Conservation (phyloP, 2,329 filamentous ascomycete species). For the Grosmannia clavigera region DNA sequence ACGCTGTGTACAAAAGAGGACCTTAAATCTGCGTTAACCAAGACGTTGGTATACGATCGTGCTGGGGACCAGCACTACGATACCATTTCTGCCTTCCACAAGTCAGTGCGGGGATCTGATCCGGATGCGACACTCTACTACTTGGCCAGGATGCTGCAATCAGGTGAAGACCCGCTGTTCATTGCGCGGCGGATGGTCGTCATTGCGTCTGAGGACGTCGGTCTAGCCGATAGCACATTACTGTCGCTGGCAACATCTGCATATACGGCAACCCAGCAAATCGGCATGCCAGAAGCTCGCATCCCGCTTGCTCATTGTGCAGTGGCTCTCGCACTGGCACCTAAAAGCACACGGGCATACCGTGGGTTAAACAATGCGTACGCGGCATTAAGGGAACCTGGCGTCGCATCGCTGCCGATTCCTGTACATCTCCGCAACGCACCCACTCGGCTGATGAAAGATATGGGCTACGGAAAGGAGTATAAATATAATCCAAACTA, state of each 20-base stretch:
- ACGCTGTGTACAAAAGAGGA: constrained; percentile 57
- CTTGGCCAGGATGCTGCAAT: constrained; percentile 87
- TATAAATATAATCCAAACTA: constrained; percentile 98
- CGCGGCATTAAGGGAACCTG: constrained; percentile 68
- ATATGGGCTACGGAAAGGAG: constrained; percentile 76
- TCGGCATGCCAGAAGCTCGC: constrained; percentile 88
- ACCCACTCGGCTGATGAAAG: constrained; percentile 84
- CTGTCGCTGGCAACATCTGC: constrained; percentile 74
- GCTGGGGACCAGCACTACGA: constrained; percentile 96
- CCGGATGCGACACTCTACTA: constrained; percentile 88
- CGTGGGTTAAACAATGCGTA: constrained; percentile 70
- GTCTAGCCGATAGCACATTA: constrained; percentile 75
- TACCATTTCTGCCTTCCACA: constrained; percentile 93
- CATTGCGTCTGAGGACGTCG: constrained; percentile 88
- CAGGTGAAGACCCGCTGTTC: constrained; percentile 85
- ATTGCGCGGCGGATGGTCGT: constrained; percentile 89
- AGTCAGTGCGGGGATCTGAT: constrained; percentile 79
- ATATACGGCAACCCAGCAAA: constrained; percentile 79
- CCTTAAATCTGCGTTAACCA: constrained; percentile 74
- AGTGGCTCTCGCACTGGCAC: constrained; percentile 66
- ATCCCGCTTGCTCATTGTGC: constrained; percentile 84
- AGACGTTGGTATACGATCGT: constrained; percentile 88
- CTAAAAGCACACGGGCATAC: constrained; percentile 82
- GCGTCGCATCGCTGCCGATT: constrained; percentile 67
- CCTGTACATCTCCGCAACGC: constrained; percentile 85